Conservation (phyloP, 352 stramenopile species). For the Phytophthora uliginosa region DNA sequence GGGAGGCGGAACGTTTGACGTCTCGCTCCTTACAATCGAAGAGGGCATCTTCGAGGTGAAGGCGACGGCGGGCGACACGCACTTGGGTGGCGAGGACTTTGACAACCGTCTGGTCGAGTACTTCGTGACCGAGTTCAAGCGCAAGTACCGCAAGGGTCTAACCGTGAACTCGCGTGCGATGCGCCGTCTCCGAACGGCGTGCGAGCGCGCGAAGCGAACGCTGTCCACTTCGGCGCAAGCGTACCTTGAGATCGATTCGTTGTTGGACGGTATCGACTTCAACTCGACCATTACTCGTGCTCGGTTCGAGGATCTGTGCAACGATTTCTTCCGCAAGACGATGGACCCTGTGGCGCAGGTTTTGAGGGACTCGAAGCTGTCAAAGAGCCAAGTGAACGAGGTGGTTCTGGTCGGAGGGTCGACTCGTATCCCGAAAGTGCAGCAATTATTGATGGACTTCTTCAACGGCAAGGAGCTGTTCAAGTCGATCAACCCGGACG, state of each 20-base stretch:
- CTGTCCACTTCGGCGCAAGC: conserved; percentile 95
- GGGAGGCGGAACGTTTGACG: conserved; percentile 96
- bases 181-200: conserved; percentile 94
- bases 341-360: conserved; percentile 91
- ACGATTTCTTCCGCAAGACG: conserved; percentile 92
- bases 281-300: conserved; percentile 94
- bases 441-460: conserved; percentile 59
- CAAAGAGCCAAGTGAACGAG: conserved; percentile 83
- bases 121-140: conserved; percentile 95
- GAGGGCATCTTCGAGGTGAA: conserved; percentile 98
- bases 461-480: conserved; percentile 75
- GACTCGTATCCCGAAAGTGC: conserved; percentile 80
- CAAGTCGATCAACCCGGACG: conserved; percentile 87
- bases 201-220: conserved; percentile 96
- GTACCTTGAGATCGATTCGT: conserved; percentile 96
- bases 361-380: conserved; percentile 88
- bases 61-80: conserved; percentile 95
- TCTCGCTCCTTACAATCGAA: conserved; percentile 95
- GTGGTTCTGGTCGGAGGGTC: conserved; percentile 85
- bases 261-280: conserved; percentile 95
- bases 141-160: conserved; percentile 91
- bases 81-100: conserved; percentile 96
- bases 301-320: conserved; percentile 90
- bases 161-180: conserved; percentile 89
- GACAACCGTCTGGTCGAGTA: conserved; percentile 96